Conservation (phyloP, 1,284 basidiomycete genomes). For the Sporisorium reilianum region DNA sequence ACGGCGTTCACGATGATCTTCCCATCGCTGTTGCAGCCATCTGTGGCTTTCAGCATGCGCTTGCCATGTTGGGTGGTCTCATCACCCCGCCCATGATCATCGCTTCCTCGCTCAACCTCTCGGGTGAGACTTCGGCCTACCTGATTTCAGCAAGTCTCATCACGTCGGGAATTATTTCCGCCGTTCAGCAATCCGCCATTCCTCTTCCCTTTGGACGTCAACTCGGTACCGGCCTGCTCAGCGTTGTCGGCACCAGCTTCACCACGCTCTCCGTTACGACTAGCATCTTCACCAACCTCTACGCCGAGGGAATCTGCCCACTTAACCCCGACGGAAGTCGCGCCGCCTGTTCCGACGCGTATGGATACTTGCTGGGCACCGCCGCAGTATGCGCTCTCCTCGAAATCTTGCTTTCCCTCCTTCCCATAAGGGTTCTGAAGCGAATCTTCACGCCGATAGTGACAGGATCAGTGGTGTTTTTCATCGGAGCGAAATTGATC, state of each 20-base stretch:
- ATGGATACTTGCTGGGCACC: constrained; percentile 75
- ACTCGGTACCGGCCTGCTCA: constrained; percentile 82
- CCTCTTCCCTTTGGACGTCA: constrained; percentile 76
- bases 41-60: constrained; percentile 77
- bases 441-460: constrained; percentile 84
- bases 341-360: constrained; percentile 74
- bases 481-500: constrained; percentile 80
- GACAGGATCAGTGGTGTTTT: constrained; percentile 71
- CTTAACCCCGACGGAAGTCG: constrained; percentile 76
- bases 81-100: constrained; percentile 82
- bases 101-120: constrained; percentile 63
- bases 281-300: constrained; percentile 78
- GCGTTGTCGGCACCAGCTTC: constrained; percentile 87
- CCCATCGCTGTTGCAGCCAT: constrained; percentile 53
- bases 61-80: constrained; percentile 83
- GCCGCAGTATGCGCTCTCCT: constrained; percentile 83
- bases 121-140: constrained; percentile 75
- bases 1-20: constrained; percentile 58
- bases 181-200: constrained; percentile 80
- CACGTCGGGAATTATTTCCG: constrained; percentile 76
- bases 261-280: constrained; percentile 81
- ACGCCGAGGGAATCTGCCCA: constrained; percentile 82
- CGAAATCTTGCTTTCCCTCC: constrained; percentile 82
- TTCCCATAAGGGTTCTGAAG: constrained; percentile 75
- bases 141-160: constrained; percentile 86